These are phyloP conservation scores for Haplosporangium sp. DNA, from an alignment of 371 early-diverging fungal species.

Conservation along the genomic window DNA sequence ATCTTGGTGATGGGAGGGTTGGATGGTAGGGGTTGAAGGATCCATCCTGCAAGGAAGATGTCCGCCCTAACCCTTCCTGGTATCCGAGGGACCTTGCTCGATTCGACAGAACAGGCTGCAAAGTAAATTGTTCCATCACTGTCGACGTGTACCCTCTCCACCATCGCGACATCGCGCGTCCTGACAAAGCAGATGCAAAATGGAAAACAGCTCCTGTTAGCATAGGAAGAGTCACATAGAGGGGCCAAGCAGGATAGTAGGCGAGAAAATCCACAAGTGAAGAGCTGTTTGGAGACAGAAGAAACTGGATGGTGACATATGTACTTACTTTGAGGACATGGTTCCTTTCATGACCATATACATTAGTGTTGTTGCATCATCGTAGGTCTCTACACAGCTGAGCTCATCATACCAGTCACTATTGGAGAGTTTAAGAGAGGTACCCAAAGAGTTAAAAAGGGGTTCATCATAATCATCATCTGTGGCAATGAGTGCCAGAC, in stretches of 20 bases:
- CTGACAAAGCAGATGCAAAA: conserved; percentile 30
- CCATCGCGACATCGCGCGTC: conserved; percentile 67
- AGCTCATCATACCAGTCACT: conserved; percentile 57
- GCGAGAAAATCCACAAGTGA: conserved; percentile 1
- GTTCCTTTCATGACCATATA: conserved; percentile 57
- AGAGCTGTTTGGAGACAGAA: not conserved
- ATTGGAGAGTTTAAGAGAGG: not conserved
- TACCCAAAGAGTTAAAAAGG: conserved; percentile 1
- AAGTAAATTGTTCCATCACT: conserved; percentile 68
- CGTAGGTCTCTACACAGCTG: conserved; percentile 47
- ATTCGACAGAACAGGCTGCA: conserved; percentile 73
- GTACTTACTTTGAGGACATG: conserved; percentile 50
- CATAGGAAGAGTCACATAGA: not conserved
- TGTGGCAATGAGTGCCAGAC: not conserved
- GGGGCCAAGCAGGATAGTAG: not conserved
- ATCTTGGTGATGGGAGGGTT: conserved; percentile 69
- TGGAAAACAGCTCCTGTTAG: not conserved
- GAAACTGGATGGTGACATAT: not conserved
- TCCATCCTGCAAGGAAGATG: conserved; percentile 71
- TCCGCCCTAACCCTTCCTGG: conserved; percentile 65
- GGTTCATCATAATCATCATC: not conserved
- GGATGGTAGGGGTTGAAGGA: conserved; percentile 64
- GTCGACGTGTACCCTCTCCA: conserved; percentile 69
- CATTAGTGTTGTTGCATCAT: conserved; percentile 48
- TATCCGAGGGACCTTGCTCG: conserved; percentile 65